Base-by-base conservation (phyloP, 768 basidiomycete species). In the Nevesoporus exiguus region DNA sequence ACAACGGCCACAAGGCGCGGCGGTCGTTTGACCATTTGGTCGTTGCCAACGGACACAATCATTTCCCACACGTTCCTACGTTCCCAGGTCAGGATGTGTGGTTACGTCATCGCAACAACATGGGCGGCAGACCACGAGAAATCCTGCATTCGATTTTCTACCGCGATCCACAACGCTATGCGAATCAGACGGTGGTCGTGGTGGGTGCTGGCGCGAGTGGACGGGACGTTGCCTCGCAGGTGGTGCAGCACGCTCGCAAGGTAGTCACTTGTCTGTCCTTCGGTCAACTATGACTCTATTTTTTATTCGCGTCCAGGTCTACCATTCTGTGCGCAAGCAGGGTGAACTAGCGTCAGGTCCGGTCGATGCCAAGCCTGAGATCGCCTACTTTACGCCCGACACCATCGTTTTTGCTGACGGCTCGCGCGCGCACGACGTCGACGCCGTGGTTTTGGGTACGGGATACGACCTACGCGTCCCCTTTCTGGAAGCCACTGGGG, bases 1-100 rank as follows among this genome's bases (percentile, higher is more conserved):
- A 55, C 7, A 33, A 59, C 17, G 68, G 68, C 31, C 47, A 40
- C 25, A 52, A 62, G 34, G 62, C 46, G 9, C 60, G 62, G 5
- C 63, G 59, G n/a, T 53, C 50, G 3, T 80, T 79, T 60, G 77
- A 84, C 56, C 83, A 84, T 61, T 69, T 85, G 24, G 69, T 84
- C 27, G 75, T 81, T 31, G 80, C 80, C 22, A 76, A 69, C n/a
- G 83, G 83, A 5, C 79, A 80, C 54, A 78, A 82, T 52, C 81
- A 81, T 56, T 70, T 77, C 52, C 82, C 84, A 3, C 69, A 71
- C 24, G 69, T 75, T 2, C 76, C 76, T 6, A 56, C 59, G 6
- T 83, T 78, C 70, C 64, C 61, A 13, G 82, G 83, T 1, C 73
- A 78, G 49, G 73, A 79, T 2, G 70, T 68, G 6, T 84, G 84